Conservation (phyloP, 1,139 yeast species). For the Casaregolazyma suthepensis region DNA sequence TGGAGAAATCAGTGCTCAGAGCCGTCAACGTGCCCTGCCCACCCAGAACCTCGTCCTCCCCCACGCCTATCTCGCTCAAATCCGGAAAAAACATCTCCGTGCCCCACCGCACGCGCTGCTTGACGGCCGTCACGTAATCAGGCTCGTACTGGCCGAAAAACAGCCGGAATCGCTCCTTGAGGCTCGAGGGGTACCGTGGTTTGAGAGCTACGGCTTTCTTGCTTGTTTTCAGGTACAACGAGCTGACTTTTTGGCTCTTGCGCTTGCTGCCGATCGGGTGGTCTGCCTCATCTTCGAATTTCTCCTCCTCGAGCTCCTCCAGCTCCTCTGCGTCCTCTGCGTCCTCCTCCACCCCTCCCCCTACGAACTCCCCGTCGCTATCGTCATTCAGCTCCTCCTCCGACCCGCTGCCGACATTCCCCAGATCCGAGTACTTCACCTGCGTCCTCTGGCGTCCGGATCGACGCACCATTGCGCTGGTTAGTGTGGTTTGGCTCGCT, state of each 20-base stretch:
- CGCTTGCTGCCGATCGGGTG: not conserved
- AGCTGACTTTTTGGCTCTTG: not conserved
- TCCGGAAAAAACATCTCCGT: conserved; percentile 17
- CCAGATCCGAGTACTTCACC: conserved; percentile 23
- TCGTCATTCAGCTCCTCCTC: conserved; percentile 20
- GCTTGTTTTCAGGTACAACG: conserved; percentile 7
- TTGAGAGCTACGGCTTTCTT: conserved; percentile 5
- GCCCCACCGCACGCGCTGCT: conserved; percentile 21
- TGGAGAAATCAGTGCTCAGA: not conserved
- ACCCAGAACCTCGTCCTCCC: too few relatives aligned
- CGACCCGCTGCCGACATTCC: conserved; percentile 17
- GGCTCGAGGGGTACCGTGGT: conserved; percentile 13
- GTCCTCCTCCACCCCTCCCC: conserved; percentile 11
- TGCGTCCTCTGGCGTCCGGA: conserved; percentile 17
- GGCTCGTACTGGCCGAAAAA: conserved; percentile 20
- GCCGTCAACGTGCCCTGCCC: not conserved
- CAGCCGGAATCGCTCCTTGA: conserved; percentile 19
- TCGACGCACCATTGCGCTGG: conserved; percentile 11
- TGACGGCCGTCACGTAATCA: conserved; percentile 15
- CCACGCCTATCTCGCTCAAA: conserved; percentile 12
- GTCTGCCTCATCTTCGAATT: not conserved
- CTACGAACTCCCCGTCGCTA: conserved; percentile 22
- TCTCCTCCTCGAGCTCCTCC: conserved; percentile 2
- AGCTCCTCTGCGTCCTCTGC: conserved; percentile 13
- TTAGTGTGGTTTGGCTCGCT: not conserved